phyloP scores from a whole-genome alignment of 2,329 filamentous ascomycete genomes.

The Teratosphaeria destructans region DNA sequence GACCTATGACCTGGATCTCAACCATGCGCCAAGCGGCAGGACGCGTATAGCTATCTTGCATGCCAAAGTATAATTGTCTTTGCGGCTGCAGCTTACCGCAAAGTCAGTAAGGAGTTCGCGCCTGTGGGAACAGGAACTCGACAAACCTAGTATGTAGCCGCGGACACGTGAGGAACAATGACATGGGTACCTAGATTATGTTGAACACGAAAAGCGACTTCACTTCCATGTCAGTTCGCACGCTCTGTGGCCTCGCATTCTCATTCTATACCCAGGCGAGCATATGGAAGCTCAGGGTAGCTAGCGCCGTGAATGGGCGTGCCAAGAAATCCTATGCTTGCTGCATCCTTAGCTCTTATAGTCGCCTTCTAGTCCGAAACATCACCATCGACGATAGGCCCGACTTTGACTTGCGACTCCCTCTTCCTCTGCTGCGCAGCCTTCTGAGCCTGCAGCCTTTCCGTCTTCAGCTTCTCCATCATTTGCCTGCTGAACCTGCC shows the following conservation, averaged over 20 bases:
- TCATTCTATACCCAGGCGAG: too few species aligned
- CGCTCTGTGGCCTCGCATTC: too few species aligned
- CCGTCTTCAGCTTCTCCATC: constrained; percentile 25
- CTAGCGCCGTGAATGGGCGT: too few species aligned
- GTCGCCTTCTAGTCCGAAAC: neutral
- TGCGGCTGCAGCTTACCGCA: neutral
- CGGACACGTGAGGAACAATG: neutral
- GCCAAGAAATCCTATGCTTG: neutral
- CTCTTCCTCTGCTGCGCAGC: neutral
- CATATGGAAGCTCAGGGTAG: too few species aligned
- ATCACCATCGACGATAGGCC: constrained; percentile 2
- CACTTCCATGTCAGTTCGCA: too few species aligned
- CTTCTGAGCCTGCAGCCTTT: constrained; percentile 34
- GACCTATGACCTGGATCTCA: neutral
- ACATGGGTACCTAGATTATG: too few species aligned
- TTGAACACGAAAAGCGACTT: too few species aligned
- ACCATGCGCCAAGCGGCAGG: neutral
- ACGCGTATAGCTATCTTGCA: neutral
- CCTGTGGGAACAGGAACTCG: neutral
- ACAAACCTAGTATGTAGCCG: neutral
- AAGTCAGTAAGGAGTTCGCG: neutral
- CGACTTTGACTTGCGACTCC: constrained; percentile 4
- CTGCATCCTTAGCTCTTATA: neutral
- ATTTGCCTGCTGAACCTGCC: constrained; percentile 41
- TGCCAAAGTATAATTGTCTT: neutral